phyloP scores from a whole-genome alignment of 176 grass and related monocot species.

The Triticum aestivum region DNA sequence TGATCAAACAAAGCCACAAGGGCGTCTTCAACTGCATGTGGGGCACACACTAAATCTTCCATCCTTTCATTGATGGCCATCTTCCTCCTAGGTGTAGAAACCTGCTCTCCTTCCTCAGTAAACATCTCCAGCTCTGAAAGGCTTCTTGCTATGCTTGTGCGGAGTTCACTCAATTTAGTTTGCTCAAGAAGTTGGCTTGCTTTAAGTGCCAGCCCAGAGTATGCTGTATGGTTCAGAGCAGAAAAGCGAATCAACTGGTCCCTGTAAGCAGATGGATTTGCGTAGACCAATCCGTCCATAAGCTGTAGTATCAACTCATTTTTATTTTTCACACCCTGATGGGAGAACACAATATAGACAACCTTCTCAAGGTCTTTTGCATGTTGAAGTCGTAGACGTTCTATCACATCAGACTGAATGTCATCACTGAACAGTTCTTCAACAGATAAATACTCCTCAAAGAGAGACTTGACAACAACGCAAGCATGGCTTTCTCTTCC shows the following conservation, averaged over 20 bases:
- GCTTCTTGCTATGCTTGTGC: constrained; percentile 89
- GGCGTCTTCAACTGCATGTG: constrained; percentile 93
- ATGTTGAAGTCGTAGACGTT: constrained; percentile 91
- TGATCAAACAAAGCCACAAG: constrained; percentile 96
- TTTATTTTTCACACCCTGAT: constrained; percentile 94
- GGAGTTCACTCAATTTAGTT: constrained; percentile 95
- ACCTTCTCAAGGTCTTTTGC: constrained; percentile 91
- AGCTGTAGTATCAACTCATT: constrained; percentile 90
- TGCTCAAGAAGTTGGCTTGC: constrained; percentile 98
- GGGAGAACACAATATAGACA: constrained; percentile 86
- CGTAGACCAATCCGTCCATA: constrained; percentile 95
- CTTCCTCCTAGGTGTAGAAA: constrained; percentile 96
- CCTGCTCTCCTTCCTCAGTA: constrained; percentile 91
- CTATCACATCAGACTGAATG: constrained; percentile 99
- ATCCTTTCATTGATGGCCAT: constrained; percentile 98
- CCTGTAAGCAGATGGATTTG: constrained; percentile 91
- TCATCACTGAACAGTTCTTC: constrained; percentile 94
- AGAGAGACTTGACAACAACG: constrained; percentile 86
- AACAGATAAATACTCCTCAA: constrained; percentile 92
- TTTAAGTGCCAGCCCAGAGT: constrained; percentile 90
- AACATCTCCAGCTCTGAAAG: constrained; percentile 99
- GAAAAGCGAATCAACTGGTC: constrained; percentile 96
- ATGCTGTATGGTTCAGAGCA: constrained; percentile 84
- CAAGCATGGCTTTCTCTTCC: constrained; percentile 96
- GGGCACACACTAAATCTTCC: constrained; percentile 89